Evolutionary conservation across 2,329 filamentous ascomycete genomes (phyloP).

Genomic region (Laburnicola sp.): DNA sequence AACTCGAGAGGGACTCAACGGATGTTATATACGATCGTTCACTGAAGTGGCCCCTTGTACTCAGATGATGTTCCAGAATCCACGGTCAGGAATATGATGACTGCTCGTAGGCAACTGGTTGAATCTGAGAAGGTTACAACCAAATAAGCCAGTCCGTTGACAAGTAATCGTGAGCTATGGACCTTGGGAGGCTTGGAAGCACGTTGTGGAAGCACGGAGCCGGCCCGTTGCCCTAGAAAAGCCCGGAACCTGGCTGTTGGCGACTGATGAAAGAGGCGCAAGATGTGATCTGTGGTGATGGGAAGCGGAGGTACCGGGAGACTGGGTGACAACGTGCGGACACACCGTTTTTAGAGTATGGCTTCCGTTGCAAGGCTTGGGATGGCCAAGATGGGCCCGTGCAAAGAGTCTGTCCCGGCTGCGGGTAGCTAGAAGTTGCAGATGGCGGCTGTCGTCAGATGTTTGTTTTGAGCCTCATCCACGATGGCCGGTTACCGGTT

Average conservation of each 20-base stretch:
- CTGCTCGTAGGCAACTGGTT: conserved; percentile 22
- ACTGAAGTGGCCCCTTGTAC: conserved; percentile 16
- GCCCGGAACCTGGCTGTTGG: conserved; percentile 9
- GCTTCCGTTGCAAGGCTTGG: conserved; percentile 17
- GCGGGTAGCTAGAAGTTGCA: conserved; percentile 2
- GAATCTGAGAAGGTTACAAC: conserved; percentile 23
- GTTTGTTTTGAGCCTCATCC: conserved; percentile 42
- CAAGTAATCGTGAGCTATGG: conserved; percentile 28
- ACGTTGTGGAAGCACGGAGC: conserved; percentile 26
- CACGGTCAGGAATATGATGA: conserved; percentile 27
- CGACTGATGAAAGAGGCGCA: conserved; percentile 18
- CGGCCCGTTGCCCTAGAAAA: conserved; percentile 16
- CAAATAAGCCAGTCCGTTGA: conserved; percentile 29
- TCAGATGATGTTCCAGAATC: conserved; percentile 13
- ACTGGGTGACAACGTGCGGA: conserved; percentile 21
- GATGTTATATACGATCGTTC: conserved; percentile 30
- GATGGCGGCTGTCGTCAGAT: conserved; percentile 43
- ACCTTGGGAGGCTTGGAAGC: conserved; percentile 16
- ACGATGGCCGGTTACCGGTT: conserved; percentile 22
- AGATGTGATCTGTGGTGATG: conserved; percentile 18
- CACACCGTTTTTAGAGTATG: conserved; percentile 35
- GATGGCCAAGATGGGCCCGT: conserved; percentile 4
- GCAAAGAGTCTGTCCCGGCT: background rate
- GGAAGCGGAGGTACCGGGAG: conserved; percentile 24
- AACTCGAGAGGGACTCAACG: conserved; percentile 12